Evolutionary conservation across 345 rosid species (phyloP).

Genomic region (Theobroma cacao): DNA sequence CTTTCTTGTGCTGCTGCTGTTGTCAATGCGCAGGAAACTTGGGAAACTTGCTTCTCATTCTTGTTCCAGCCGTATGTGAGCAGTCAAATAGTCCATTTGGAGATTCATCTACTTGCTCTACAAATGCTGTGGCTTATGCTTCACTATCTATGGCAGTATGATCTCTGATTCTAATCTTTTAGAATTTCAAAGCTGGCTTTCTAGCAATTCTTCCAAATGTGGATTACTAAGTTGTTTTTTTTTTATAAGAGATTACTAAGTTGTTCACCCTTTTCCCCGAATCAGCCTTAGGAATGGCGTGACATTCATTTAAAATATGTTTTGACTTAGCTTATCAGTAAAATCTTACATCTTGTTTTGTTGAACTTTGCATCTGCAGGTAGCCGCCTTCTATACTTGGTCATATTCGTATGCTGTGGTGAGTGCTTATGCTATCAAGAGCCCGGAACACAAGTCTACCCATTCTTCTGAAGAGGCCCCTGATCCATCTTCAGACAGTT

Average conservation of each 20-base stretch:
- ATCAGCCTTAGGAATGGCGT: no score
- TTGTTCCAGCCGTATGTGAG: slow-evolving; percentile 64
- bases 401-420: slow-evolving; percentile 52
- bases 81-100: slow-evolving; percentile 65
- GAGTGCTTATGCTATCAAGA: slow-evolving; percentile 32
- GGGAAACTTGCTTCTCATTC: slow-evolving; percentile 64
- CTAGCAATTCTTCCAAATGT: not conserved
- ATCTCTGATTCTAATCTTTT: slow-evolving; percentile 36
- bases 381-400: slow-evolving; percentile 64
- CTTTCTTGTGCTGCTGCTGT: slow-evolving; percentile 21
- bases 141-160: slow-evolving; percentile 47
- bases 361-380: slow-evolving; percentile 23
- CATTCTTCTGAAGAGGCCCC: slow-evolving; percentile 25
- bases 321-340: not conserved
- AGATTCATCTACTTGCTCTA: slow-evolving; percentile 42
- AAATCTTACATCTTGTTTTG: not conserved
- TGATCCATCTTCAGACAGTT: slow-evolving; percentile 20
- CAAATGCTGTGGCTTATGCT: slow-evolving; percentile 48
- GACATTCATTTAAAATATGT: not conserved
- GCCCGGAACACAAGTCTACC: not conserved
- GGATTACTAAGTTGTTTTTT: not conserved
- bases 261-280: no score
- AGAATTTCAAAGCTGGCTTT: not conserved
- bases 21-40: slow-evolving; percentile 26
- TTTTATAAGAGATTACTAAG: no score